Evolutionary conservation across 768 basidiomycete genomes (phyloP).

Genomic region (Porpolomopsis calyptriformis): DNA sequence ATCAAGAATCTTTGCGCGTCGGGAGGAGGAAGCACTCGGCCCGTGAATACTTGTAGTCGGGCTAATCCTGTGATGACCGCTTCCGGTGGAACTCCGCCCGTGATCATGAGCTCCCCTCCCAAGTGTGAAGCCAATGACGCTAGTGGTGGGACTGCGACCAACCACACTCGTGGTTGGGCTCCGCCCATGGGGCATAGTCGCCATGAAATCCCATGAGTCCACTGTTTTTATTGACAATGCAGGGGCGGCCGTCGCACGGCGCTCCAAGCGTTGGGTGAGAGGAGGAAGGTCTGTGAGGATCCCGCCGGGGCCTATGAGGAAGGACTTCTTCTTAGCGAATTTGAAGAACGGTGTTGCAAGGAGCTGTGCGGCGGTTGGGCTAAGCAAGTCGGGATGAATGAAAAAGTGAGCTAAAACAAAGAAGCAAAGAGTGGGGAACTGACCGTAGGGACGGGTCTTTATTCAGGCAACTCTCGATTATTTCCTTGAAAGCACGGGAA

Average conservation of each 20-base stretch:
- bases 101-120: slow-evolving; percentile 14
- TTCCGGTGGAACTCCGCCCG: slow-evolving; percentile 15
- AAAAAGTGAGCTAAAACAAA: background rate
- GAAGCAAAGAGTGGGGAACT: slow-evolving; percentile 4
- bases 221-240: slow-evolving; percentile 34
- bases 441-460: slow-evolving; percentile 79
- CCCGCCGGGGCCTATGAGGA: slow-evolving; percentile 49
- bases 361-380: slow-evolving; percentile 71
- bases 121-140: slow-evolving; percentile 17
- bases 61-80: slow-evolving; percentile 10
- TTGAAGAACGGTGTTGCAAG: slow-evolving; percentile 73
- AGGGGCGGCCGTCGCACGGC: slow-evolving; percentile 24
- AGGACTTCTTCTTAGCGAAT: slow-evolving; percentile 64
- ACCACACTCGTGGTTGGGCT: slow-evolving; percentile 25
- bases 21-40: background rate
- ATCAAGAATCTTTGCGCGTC: background rate
- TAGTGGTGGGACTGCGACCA: slow-evolving; percentile 16
- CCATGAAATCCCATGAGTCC: slow-evolving; percentile 76
- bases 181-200: slow-evolving; percentile 34
- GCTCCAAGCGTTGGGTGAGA: slow-evolving; percentile 62
- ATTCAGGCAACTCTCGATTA: slow-evolving; percentile 69
- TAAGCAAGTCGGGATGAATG: slow-evolving; percentile 16
- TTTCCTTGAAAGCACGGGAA: slow-evolving; percentile 71
- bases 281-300: slow-evolving; percentile 72
- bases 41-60: background rate